A percentile compares a stretch with the other conserved stretches of the same genome.
Conservation (phyloP, 73 alveolate genomes). For the Stentor coeruleus region DNA sequence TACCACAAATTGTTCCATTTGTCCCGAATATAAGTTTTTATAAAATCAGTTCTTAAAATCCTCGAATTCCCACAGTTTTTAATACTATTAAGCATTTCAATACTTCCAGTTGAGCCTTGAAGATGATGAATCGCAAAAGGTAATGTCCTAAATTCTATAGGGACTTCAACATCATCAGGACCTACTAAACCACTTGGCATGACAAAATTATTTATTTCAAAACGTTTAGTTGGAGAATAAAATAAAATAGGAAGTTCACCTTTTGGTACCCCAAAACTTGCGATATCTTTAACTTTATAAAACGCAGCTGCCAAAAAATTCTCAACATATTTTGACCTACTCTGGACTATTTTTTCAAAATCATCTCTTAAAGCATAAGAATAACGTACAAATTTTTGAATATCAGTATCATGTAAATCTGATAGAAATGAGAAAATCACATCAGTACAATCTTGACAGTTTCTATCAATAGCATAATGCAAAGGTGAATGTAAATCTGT, state of each 20-base stretch:
- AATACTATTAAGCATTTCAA: too few relatives aligned
- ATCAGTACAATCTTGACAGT: neutral
- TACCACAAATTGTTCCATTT: too few relatives aligned
- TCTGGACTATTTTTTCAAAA: neutral
- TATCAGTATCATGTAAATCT: neutral
- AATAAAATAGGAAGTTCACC: neutral
- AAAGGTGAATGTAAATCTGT: neutral
- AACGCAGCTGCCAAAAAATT: neutral
- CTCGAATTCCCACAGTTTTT: too few relatives aligned
- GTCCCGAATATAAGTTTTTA: too few relatives aligned
- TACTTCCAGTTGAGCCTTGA: too few relatives aligned
- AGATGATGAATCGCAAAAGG: too few relatives aligned
- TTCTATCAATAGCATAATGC: neutral
- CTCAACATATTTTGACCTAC: neutral
- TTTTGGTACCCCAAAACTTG: neutral
- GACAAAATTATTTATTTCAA: too few relatives aligned
- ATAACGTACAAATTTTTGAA: neutral
- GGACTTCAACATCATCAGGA: too few relatives aligned
- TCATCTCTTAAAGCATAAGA: neutral
- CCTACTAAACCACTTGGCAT: too few relatives aligned
- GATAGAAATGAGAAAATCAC: neutral
- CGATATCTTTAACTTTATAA: neutral
- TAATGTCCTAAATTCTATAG: too few relatives aligned
- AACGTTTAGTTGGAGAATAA: too few relatives aligned
- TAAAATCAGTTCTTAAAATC: too few relatives aligned